Base-by-base conservation (phyloP, 345 rosid species). In the Gossypioides kirkii region DNA sequence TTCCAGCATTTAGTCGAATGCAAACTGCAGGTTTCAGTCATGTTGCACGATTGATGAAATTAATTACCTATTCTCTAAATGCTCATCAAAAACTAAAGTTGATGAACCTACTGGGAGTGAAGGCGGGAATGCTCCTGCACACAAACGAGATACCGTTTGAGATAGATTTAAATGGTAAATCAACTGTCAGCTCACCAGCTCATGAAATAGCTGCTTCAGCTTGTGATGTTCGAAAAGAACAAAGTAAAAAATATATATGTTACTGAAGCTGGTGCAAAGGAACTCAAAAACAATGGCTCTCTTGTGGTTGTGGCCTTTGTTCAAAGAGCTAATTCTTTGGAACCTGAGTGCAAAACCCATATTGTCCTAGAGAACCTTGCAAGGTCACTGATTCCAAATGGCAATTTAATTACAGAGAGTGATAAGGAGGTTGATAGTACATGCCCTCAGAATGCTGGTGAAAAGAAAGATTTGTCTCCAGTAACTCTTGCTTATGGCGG, bases 1-100 rank as follows among this genome's bases (percentile, higher is more conserved):
- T 66, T 74, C 85, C 73, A 28, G 70, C 80, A 70, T 71, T 79
- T 23, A 78, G 78, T 36, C 89, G 78, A 80, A 71, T 80, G 74
- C 88, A 87, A 74, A 79, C 86, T 32, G 83, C 90, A 77, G 87
- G 81, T 73, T 78, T 87, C 58, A 85, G 72, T 73, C 86, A 83
- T 78, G 91, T 89, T 82, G 91, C 94, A 47, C 83, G 88, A 78
- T 86, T 84, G 77, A 85, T 87, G 90, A 87, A 89, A 83, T 84
- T 86, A 74, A 82, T 89, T 18, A 5, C 4, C 36, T 32, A 32
- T 84, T 86, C 69, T 89, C 91, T 8, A 89, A 83, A 76, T 79
- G 86, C 76, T 81, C 84, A 38, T 73, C 86, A 46, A 89, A 86
- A 77, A 62, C 70, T 76, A 87, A 76, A 81, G 74, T 69, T 59